Evolutionary conservation across 2,329 filamentous ascomycete species (phyloP), one percentile per base, ranked within the genome.

Genomic region (Dichotomopilus funicola): DNA sequence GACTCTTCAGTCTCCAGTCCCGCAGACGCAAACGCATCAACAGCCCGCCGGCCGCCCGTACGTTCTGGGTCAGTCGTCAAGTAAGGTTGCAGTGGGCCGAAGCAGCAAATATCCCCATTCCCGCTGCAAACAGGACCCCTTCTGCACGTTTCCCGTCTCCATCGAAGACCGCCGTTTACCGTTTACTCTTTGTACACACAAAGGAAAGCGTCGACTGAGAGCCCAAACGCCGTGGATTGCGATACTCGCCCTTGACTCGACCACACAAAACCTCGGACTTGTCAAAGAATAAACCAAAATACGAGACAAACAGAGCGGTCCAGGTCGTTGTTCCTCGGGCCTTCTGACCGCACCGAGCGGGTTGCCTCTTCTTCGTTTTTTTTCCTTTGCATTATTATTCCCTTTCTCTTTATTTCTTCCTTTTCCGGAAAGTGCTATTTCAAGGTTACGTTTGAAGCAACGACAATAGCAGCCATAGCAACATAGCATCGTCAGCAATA

Each of bases 81-180:
- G 45, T 45, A 44, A 43, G 52, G 52, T 49, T 49, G 52, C 46
- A 41, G 53, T 55, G 53, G 53, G 53, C 48, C 52, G 11, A 11
- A 7, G 5, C 50, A 51, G 48, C 53, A 51, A 55, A 55, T 55
- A 55, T 46, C 53, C 36, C 51, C 42, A 47, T 13, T 51, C 43
- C 42, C 36, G 35, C 36, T 41, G 36, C 43, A 27, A 27, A 27
- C 19, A 27, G 19, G 19, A 27, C 19, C 19, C 19, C 19, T 27
- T 27, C 19, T 27, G 19, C 19, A 27, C 19, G 19, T 27, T 27
- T 27, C 19, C 19, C 19, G 19, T 27, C 42, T 33, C 41, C 33
- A 6, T 12, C 37, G 12, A 49, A 55, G 53, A 46, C 42, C 37
- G 42, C 48, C 35, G 53, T 55, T 55, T 51, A 48, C 37, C 53